These are phyloP conservation scores for Cryptococcus depauperatus DNA, from an alignment of 1,284 basidiomycete genomes.

Conservation along the genomic window DNA sequence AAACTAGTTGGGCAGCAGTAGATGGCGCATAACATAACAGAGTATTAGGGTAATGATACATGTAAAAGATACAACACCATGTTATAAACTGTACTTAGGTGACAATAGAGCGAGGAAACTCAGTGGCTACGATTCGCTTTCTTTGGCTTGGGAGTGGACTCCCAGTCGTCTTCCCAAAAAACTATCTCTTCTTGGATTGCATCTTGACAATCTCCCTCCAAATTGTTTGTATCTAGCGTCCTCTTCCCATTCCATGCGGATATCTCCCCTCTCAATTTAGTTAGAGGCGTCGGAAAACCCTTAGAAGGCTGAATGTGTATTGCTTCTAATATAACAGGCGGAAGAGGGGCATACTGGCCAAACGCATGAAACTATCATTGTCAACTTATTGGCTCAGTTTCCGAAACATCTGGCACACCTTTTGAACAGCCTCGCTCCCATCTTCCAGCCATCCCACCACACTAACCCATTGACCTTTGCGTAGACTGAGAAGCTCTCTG, in stretches of 20 bases:
- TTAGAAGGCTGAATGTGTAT: neutral
- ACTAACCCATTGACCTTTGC: slow-evolving; percentile 22
- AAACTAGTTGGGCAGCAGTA: slow-evolving; percentile 68
- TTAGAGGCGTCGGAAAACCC: neutral
- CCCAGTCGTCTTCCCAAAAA: neutral
- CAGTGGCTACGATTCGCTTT: neutral
- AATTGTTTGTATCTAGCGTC: neutral
- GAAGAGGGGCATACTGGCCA: neutral
- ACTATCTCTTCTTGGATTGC: neutral
- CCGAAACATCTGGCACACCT: slow-evolving; percentile 10
- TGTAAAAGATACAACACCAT: too few species aligned
- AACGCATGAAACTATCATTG: neutral
- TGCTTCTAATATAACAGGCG: neutral
- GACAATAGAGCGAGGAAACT: too few species aligned
- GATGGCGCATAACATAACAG: too few species aligned
- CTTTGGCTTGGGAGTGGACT: neutral
- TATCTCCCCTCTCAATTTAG: neutral
- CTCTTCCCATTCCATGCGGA: neutral
- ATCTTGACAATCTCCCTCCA: neutral
- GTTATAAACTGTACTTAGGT: too few species aligned
- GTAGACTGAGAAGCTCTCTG: slow-evolving; percentile 16
- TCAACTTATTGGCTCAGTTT: neutral
- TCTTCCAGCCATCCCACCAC: slow-evolving; percentile 32
- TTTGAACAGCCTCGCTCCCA: slow-evolving; percentile 7
- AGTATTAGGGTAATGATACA: too few species aligned